These are phyloP conservation scores for Kodamaea fungicola DNA, from an alignment of 1,139 yeast species.

Conservation along the genomic window DNA sequence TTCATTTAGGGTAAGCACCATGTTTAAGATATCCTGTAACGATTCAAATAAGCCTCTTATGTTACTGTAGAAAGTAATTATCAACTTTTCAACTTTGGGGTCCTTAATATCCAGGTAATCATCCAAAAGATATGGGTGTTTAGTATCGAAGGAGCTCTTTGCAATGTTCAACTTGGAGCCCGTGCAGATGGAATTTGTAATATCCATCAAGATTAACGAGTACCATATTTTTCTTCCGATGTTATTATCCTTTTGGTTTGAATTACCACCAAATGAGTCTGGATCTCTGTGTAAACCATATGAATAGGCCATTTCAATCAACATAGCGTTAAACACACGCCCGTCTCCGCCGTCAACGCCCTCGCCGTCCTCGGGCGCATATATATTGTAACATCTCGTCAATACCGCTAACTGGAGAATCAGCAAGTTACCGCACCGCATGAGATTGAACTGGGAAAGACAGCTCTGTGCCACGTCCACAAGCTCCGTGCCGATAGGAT, in stretches of 20 bases:
- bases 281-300: constrained; percentile 51
- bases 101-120: constrained; percentile 31
- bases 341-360: constrained; percentile 47
- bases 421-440: constrained; percentile 44
- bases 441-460: constrained; percentile 34
- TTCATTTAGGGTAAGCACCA: constrained; percentile 19
- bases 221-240: constrained; percentile 38
- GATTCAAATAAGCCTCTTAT: constrained; percentile 17
- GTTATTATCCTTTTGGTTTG: constrained; percentile 26
- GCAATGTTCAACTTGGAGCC: constrained; percentile 37
- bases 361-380: constrained; percentile 55
- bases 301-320: constrained; percentile 42
- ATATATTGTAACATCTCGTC: constrained; percentile 35
- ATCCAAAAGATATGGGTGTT: constrained; percentile 26
- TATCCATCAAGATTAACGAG: constrained; percentile 30
- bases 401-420: constrained; percentile 48
- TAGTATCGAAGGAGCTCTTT: constrained; percentile 28
- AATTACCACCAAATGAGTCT: constrained; percentile 18
- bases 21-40: constrained; percentile 14
- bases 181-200: constrained; percentile 30
- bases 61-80: constrained; percentile 13
- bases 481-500: constrained; percentile 30
- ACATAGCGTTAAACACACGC: constrained; percentile 32
- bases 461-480: constrained; percentile 37
- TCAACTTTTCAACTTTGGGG: constrained; percentile 21